Evolutionary conservation across 2,329 filamentous ascomycete species (phyloP).

Genomic region (Phialophora chinensis): DNA sequence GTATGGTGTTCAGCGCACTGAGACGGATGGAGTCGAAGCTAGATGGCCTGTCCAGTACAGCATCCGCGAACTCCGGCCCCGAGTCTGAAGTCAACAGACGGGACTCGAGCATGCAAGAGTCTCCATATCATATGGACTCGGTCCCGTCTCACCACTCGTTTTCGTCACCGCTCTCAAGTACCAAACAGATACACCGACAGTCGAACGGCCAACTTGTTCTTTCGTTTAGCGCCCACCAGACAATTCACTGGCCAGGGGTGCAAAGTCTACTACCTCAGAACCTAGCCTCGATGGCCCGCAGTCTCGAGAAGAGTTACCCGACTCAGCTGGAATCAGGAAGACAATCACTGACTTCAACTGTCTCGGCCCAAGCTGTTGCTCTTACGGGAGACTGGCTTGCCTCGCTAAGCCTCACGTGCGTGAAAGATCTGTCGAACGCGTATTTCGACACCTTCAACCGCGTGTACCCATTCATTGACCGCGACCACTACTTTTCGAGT

Average conservation of each 20-base stretch:
- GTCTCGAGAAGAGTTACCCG: constrained; percentile 56
- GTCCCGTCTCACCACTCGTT: constrained; percentile 43
- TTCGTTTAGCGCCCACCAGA: constrained; percentile 60
- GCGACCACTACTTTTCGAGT: constrained; percentile 58
- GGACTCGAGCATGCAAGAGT: constrained; percentile 34
- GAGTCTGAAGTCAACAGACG: constrained; percentile 23
- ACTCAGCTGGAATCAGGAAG: constrained; percentile 57
- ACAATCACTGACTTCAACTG: constrained; percentile 48
- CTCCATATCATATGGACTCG: constrained; percentile 42
- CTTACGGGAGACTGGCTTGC: constrained; percentile 50
- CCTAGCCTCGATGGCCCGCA: constrained; percentile 47
- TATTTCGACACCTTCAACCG: constrained; percentile 63
- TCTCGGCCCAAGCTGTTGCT: constrained; percentile 19
- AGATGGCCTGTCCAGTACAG: constrained; percentile 53
- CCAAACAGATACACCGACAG: constrained; percentile 41
- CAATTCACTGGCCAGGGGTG: constrained; percentile 57
- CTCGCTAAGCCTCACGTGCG: constrained; percentile 53
- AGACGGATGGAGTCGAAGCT: constrained; percentile 60
- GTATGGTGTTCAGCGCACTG: constrained; percentile 61
- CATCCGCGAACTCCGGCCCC: constrained; percentile 41
- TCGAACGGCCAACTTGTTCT: constrained; percentile 12
- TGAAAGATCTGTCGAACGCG: constrained; percentile 59
- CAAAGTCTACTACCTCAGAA: constrained; percentile 51
- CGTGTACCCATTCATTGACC: constrained; percentile 60
- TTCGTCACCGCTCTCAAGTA: constrained; percentile 44